phyloP scores from a whole-genome alignment of 2,329 filamentous ascomycete species.

The Venturia aucupariae region DNA sequence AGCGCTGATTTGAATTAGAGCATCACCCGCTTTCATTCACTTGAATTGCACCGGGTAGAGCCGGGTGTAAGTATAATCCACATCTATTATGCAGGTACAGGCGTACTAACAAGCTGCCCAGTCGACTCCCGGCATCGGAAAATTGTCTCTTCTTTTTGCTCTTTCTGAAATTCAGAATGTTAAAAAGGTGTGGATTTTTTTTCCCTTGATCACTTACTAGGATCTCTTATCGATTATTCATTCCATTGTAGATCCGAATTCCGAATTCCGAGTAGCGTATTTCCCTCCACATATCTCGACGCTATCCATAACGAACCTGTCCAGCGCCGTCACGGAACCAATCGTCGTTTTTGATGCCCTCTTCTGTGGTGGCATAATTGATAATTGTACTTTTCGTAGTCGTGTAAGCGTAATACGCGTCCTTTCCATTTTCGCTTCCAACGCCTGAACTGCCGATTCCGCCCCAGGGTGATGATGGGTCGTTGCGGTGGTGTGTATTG shows the following conservation, averaged over 20 bases:
- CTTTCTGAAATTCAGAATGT: too few relatives aligned
- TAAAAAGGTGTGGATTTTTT: neutral
- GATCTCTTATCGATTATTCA: neutral
- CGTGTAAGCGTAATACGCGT: constrained; percentile 36
- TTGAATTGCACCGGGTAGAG: neutral
- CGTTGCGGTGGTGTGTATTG: constrained; percentile 58
- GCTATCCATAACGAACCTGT: constrained; percentile 54
- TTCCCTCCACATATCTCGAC: too few relatives aligned
- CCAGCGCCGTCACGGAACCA: constrained; percentile 56
- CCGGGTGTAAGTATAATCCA: neutral
- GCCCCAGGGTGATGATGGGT: constrained; percentile 63
- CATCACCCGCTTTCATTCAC: neutral
- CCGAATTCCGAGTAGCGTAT: too few relatives aligned
- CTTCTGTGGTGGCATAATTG: constrained; percentile 53
- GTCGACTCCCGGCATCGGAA: constrained; percentile 4
- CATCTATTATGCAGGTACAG: neutral
- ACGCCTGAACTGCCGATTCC: constrained; percentile 54
- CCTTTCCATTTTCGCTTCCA: constrained; percentile 62
- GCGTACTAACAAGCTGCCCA: neutral
- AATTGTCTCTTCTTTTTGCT: neutral
- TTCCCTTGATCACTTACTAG: neutral
- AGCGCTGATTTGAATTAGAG: neutral
- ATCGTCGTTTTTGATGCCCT: constrained; percentile 46
- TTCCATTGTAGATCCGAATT: neutral
- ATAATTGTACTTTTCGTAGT: constrained; percentile 57